Base-by-base conservation (phyloP, 2,329 filamentous ascomycete species). In the Elsinoe batatas region DNA sequence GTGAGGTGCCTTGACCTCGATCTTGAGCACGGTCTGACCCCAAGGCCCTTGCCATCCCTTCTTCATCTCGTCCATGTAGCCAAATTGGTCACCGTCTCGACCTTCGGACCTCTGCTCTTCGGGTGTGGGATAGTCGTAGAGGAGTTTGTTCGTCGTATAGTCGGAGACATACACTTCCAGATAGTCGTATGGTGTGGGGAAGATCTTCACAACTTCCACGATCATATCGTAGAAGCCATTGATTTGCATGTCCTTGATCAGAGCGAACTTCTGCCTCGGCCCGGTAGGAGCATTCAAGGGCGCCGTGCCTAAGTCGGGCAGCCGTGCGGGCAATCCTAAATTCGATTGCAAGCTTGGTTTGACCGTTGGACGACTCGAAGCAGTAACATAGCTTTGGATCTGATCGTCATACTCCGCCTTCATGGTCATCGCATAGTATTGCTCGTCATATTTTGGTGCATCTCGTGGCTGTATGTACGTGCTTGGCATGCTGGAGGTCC, bases 81-180 rank as follows among this genome's bases (percentile, higher is more conserved):
- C 77, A 58, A 72, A 80, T 0, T 72, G 67, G 61, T 85, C 80
- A 3, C 78, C 79, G 46, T 81, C 76, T 38, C 69, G 70, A 4
- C 67, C 65, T 12, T 64, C 60, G 11, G 62, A 58, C 3, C 38
- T 33, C 17, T 65, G 64, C 8, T 72, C 67, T 46, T 69, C 64
- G 3, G 71, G 71, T 33, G 72, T 65, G 12, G 64, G 63, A 57
- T 81, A 81, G 35, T 82, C 69, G 60, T 77, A 84, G 57, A 96
- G 82, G 1, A 64, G 58, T 0, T 74, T 64, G 63, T 96, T 88
- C 51, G 80, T 72, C 0, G 89, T 94, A 67, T 91, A 95, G 68
- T 96, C 91, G 0, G 87, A 86, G 15, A 95, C 72, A 74, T 90
- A 90, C 0, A 95, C 60, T 4, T 81, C 80, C 11, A 79, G 69